Evolutionary conservation across 306 rosid genomes (phyloP), one percentile per base, ranked within the genome.

Genomic region (Macrotyloma uniflorum): DNA sequence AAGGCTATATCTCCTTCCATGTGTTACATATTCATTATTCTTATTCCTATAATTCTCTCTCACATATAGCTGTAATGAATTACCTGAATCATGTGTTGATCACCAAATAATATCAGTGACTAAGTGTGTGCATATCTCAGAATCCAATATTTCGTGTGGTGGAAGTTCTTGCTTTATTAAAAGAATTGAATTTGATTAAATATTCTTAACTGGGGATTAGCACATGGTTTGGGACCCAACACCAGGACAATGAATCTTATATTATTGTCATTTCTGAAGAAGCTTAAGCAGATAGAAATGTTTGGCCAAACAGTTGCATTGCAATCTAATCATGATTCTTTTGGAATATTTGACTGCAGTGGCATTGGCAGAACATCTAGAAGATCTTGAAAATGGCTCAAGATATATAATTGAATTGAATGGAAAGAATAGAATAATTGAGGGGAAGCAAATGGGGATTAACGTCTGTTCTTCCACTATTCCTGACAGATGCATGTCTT

Each of bases 271-370:
- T 50, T 73, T 51, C 40, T 40, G 13, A 65, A 28, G n/a, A 64
- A 51, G 42, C 67, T 61, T 30, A 28, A 58, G 15, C 28, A 16
- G 65, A 51, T 1, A 13, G 74, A 7, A 38, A 45, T 67, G 76
- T 45, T 22, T 45, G 30, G 49, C 24, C 32, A 42, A 77, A 68
- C 28, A 46, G 8, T 15, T 57, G 20, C 23, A 30, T 28, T 46
- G 9, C 58, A 54, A 26, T 38, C 49, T 54, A 55, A 78, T 50
- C 67, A 67, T 68, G 18, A 15, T 57, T 58, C 28, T 42, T 79
- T 57, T 45, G 71, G 82, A 72, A 83, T 71, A 30, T 70, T 77
- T 82, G 86, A 77, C 79, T 18, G 36, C 12, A 22, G 5, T 32
- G 43, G 19, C 51, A 69, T 53, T 70, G 67, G 63, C 8, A 16